Evolutionary conservation across 192 early-diverging fungal genomes (phyloP).

Genomic region (Umbelopsis sp.): DNA sequence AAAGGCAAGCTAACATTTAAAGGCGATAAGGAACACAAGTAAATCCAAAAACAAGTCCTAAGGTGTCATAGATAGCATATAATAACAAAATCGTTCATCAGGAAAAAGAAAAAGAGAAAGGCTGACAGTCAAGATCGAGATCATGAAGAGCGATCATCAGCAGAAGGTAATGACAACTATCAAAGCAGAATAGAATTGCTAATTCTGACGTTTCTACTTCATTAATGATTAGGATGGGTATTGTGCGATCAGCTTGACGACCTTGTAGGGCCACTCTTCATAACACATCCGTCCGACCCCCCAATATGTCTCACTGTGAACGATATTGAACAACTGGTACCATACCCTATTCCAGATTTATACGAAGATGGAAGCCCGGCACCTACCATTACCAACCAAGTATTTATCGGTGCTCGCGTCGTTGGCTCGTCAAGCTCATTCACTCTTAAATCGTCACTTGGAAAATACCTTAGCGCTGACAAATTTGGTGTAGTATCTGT

Average conservation of each 20-base stretch:
- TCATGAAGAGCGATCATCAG: slow-evolving; percentile 22
- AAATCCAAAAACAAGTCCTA: not conserved
- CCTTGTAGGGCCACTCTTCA: slow-evolving; percentile 68
- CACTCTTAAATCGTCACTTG: slow-evolving; percentile 62
- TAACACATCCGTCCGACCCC: slow-evolving; percentile 65
- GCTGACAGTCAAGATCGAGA: slow-evolving; percentile 45
- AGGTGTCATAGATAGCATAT: not conserved
- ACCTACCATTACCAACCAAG: slow-evolving; percentile 58
- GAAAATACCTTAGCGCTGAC: slow-evolving; percentile 73
- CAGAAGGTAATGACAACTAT: slow-evolving; percentile 27
- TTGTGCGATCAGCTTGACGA: slow-evolving; percentile 58
- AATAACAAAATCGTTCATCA: not conserved
- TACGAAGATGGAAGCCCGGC: slow-evolving; percentile 35
- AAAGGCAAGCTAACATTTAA: slow-evolving; percentile 61
- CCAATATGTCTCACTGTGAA: slow-evolving; percentile 54
- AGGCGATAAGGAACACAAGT: slow-evolving; percentile 62
- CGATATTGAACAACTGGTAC: slow-evolving; percentile 45
- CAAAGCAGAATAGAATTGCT: not conserved
- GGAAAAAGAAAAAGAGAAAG: slow-evolving; percentile 66
- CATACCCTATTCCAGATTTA: slow-evolving; percentile 41
- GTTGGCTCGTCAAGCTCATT: slow-evolving; percentile 55
- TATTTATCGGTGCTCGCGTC: slow-evolving; percentile 67
- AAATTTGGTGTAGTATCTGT: slow-evolving; percentile 78
- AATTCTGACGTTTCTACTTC: not conserved
- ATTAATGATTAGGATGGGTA: slow-evolving; percentile 60